phyloP scores from a whole-genome alignment of 768 basidiomycete species.

The Boletus insuetus region DNA sequence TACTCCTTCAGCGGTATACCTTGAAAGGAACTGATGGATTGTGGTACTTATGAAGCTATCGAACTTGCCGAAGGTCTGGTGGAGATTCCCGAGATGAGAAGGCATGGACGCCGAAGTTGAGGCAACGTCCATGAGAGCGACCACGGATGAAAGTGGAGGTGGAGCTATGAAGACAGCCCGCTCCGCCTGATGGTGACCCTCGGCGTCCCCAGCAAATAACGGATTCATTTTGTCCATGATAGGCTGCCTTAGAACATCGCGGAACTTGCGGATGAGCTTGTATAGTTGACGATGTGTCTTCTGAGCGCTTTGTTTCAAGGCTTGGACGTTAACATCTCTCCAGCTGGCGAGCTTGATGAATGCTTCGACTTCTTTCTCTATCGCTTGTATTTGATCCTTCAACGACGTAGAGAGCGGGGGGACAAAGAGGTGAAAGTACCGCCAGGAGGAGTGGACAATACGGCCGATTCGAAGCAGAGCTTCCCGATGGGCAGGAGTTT shows the following conservation, averaged over 20 bases:
- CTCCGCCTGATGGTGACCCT: slow-evolving; percentile 23
- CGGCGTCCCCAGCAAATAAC: slow-evolving; percentile 35
- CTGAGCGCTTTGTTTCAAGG: slow-evolving; percentile 87
- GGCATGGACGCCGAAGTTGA: slow-evolving; percentile 11
- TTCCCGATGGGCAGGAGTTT: slow-evolving; percentile 27
- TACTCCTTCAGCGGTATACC: slow-evolving; percentile 40
- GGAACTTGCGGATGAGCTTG: slow-evolving; percentile 87
- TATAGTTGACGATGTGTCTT: slow-evolving; percentile 89
- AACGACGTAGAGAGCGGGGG: slow-evolving; percentile 48
- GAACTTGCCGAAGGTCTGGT: slow-evolving; percentile 52
- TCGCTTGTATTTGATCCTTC: slow-evolving; percentile 46
- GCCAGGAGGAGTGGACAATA: slow-evolving; percentile 58
- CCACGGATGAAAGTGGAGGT: background rate
- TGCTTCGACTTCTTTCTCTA: slow-evolving; percentile 80
- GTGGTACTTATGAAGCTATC: slow-evolving; percentile 39
- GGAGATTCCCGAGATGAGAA: slow-evolving; percentile 47
- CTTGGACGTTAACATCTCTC: slow-evolving; percentile 96
- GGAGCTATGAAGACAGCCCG: slow-evolving; percentile 2
- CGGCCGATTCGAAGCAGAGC: slow-evolving; percentile 50
- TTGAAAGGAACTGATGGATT: slow-evolving; percentile 43
- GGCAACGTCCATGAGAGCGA: background rate
- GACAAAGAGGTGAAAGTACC: slow-evolving; percentile 64
- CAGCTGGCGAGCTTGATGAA: slow-evolving; percentile 96
- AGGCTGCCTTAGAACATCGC: slow-evolving; percentile 82
- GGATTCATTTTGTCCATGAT: slow-evolving; percentile 41